These are phyloP conservation scores for Oropetium thomaeum DNA, from an alignment of 176 grass and related monocot genomes.

Conservation along the genomic window DNA sequence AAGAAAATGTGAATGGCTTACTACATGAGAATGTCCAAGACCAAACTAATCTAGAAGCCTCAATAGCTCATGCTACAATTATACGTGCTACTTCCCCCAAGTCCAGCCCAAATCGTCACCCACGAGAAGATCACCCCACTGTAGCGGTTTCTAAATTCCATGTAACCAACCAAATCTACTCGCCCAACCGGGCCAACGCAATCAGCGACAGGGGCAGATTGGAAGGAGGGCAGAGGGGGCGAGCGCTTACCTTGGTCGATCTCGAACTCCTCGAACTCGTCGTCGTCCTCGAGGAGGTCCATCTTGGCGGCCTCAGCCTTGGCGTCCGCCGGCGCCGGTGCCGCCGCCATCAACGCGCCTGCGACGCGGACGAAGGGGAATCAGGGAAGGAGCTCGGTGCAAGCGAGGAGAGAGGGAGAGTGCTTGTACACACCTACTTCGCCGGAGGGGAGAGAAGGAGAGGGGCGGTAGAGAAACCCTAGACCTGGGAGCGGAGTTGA, in stretches of 20 bases:
- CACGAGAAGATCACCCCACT: neutral
- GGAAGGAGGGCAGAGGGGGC: neutral
- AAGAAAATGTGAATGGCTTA: neutral
- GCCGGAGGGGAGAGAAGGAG: neutral
- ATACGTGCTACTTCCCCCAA: neutral
- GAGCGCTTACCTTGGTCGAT: conserved; percentile 48
- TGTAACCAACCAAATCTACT: neutral
- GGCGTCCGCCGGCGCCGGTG: conserved; percentile 24
- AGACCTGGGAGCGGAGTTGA: neutral
- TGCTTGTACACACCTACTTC: conserved; percentile 23
- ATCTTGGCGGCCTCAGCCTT: conserved; percentile 50
- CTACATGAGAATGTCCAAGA: too few relatives aligned
- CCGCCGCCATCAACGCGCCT: conserved; percentile 39
- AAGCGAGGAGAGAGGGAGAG: neutral
- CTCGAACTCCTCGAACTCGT: conserved; percentile 76
- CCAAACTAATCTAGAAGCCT: neutral
- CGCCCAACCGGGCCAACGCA: neutral
- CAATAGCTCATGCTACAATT: neutral
- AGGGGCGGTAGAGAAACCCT: conserved; percentile 33
- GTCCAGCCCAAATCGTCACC: neutral
- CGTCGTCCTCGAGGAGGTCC: conserved; percentile 74
- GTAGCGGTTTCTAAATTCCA: neutral
- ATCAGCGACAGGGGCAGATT: neutral
- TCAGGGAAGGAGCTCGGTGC: neutral
- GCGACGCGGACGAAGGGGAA: neutral